These are phyloP conservation scores for Carex arenaria DNA, from an alignment of 202 grass and related monocot species.

Conservation along the genomic window DNA sequence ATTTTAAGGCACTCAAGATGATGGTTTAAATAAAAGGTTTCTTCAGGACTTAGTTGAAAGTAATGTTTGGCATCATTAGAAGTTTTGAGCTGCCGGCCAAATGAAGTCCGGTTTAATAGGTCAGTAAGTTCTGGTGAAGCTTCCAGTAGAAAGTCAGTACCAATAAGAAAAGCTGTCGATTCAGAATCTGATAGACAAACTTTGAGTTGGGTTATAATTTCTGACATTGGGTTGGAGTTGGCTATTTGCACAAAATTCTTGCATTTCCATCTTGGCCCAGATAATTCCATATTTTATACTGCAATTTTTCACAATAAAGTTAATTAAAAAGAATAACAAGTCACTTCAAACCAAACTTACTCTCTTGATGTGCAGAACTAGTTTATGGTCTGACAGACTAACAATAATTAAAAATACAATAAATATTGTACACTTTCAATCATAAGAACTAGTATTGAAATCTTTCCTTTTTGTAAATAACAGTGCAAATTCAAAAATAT, in stretches of 20 bases:
- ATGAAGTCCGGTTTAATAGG: constrained; percentile 30
- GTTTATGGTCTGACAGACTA: neutral
- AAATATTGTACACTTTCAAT: neutral
- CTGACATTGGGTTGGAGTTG: constrained; percentile 49
- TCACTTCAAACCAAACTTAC: neutral
- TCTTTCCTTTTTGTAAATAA: neutral
- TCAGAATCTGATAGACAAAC: constrained; percentile 17
- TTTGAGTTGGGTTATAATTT: constrained; percentile 36
- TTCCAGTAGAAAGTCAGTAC: constrained; percentile 15
- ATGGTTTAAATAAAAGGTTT: constrained; percentile 59
- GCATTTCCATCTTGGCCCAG: constrained; percentile 23
- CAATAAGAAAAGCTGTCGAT: neutral
- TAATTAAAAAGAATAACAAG: neutral
- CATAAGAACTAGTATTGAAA: too few species aligned
- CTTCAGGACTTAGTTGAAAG: constrained; percentile 57
- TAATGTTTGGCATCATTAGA: constrained; percentile 19
- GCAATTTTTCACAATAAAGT: constrained; percentile 1
- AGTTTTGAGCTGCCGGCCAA: constrained; percentile 32
- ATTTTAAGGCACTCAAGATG: constrained; percentile 37
- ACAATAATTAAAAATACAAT: neutral
- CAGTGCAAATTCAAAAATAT: neutral
- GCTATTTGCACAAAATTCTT: constrained; percentile 13
- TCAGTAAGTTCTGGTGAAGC: neutral
- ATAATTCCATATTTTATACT: constrained; percentile 18
- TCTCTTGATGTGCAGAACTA: neutral